Conservation (phyloP, 2,329 filamentous ascomycete species). For the Eutypella sp. region DNA sequence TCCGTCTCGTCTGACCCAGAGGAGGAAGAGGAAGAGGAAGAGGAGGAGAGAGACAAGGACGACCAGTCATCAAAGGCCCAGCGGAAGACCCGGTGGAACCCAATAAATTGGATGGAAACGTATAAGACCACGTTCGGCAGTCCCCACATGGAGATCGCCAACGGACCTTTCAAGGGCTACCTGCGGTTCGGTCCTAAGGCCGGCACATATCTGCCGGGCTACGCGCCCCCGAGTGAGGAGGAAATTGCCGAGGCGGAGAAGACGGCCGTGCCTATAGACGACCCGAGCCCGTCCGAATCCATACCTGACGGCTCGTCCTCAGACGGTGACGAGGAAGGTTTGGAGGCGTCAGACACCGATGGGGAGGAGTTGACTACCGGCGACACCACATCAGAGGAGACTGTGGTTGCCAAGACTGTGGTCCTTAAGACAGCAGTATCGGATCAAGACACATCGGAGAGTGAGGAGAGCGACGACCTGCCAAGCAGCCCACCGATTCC, state of each 20-base stretch:
- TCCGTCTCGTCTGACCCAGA: constrained; percentile 1
- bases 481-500: too few species aligned
- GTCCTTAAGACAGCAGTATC: too few species aligned
- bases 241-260: constrained; percentile 12
- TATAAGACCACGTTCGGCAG: constrained; percentile 7
- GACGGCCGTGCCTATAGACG: constrained; percentile 3
- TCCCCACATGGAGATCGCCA: constrained; percentile 6
- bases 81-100: constrained; percentile 7
- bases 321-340: neutral
- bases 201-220: constrained; percentile 14
- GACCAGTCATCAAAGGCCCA: neutral
- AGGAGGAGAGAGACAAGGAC: neutral
- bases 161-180: constrained; percentile 20
- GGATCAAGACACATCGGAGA: too few species aligned
- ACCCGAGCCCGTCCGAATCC: neutral
- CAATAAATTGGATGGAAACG: constrained; percentile 10
- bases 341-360: neutral
- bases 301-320: neutral
- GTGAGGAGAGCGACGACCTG: too few species aligned
- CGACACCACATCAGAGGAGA: neutral
- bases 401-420: neutral
- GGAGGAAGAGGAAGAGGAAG: neutral
- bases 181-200: constrained; percentile 12
- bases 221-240: constrained; percentile 9
- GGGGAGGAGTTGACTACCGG: neutral